Conservation (phyloP, 345 rosid genomes). For the Eucalyptus marginata region DNA sequence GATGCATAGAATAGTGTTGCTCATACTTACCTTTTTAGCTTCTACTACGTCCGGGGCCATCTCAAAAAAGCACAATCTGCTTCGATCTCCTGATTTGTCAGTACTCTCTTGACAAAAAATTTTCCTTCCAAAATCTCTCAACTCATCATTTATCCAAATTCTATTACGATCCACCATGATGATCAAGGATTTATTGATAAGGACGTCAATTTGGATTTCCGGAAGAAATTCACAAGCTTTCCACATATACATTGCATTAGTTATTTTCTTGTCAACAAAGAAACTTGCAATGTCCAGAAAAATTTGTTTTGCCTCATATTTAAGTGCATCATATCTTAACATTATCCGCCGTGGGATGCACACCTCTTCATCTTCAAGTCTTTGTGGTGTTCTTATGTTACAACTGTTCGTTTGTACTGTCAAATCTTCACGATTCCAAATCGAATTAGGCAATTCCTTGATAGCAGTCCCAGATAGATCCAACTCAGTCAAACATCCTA, state of each 20-base stretch:
- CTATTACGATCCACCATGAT: rapidly evolving
- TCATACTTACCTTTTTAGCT: too few relatives aligned
- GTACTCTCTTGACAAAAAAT: background rate
- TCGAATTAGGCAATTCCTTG: too few relatives aligned
- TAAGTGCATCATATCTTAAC: background rate
- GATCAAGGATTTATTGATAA: background rate
- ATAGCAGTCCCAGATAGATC: too few relatives aligned
- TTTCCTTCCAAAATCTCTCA: background rate
- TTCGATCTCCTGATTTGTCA: too few relatives aligned
- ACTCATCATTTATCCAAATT: background rate
- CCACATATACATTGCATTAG: background rate
- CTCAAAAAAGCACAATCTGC: too few relatives aligned
- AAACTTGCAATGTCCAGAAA: background rate
- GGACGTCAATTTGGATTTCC: background rate
- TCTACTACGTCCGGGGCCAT: too few relatives aligned
- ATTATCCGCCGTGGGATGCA: too few relatives aligned
- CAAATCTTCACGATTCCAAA: too few relatives aligned
- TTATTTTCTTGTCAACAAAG: too few relatives aligned
- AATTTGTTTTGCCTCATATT: background rate
- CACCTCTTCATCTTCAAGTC: background rate
- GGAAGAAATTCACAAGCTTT: background rate
- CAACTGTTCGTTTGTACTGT: rapidly evolving
- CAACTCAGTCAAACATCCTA: too few relatives aligned
- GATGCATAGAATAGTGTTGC: too few relatives aligned
- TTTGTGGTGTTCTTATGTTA: background rate